Evolutionary conservation across 768 basidiomycete species (phyloP).

Genomic region (Hypholoma sublateritium): DNA sequence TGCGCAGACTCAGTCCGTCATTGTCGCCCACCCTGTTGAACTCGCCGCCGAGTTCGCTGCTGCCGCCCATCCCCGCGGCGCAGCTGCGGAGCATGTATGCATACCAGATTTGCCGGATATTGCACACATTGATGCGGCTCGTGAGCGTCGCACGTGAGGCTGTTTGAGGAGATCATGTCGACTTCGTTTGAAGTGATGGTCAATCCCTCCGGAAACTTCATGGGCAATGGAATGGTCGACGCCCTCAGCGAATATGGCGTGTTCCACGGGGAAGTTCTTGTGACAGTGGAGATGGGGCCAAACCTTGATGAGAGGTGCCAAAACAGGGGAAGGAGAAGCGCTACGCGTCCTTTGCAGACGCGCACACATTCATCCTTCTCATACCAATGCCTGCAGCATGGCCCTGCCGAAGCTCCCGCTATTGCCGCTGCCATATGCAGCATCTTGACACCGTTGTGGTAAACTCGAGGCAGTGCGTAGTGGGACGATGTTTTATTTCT

Average conservation of each 20-base stretch:
- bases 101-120: conserved; percentile 64
- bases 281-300: conserved; percentile 72
- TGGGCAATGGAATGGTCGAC: conserved; percentile 50
- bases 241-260: conserved; percentile 60
- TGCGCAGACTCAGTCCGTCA: conserved; percentile 18
- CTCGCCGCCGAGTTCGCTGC: conserved; percentile 15
- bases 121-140: conserved; percentile 59
- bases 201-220: conserved; percentile 44
- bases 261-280: conserved; percentile 53
- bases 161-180: conserved; percentile 80
- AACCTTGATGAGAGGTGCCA: no score
- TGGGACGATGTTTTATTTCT: no score
- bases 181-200: conserved; percentile 72
- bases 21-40: conserved; percentile 22
- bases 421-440: no score
- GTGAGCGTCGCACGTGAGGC: conserved; percentile 63
- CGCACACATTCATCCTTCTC: no score
- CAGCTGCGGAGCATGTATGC: conserved; percentile 46
- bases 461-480: no score
- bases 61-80: conserved; percentile 14
- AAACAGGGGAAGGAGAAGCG: no score
- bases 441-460: no score
- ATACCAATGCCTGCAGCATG: no score
- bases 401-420: no score
- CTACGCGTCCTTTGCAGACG: no score